Conservation (phyloP, 176 grass and related monocot genomes). For the Poa pratensis region DNA sequence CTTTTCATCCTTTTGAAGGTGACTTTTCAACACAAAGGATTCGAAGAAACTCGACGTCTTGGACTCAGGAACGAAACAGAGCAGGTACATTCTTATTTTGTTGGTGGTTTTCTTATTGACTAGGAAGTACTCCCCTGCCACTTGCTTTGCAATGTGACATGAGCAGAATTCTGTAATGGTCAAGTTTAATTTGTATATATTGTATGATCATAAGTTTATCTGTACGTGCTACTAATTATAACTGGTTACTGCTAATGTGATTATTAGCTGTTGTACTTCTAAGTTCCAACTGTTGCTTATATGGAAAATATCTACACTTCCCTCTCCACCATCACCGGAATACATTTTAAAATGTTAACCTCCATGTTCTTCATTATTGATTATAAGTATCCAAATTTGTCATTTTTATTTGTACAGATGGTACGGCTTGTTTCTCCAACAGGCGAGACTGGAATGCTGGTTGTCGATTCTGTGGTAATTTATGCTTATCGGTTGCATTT, state of each 20-base stretch:
- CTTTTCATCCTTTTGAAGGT: slow-evolving; percentile 47
- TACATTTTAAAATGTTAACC: slow-evolving; percentile 39
- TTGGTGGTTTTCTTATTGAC: slow-evolving; percentile 10
- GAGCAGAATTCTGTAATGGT: not conserved
- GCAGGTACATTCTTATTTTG: slow-evolving; percentile 52
- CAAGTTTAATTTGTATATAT: slow-evolving; percentile 2
- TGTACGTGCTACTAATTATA: not conserved
- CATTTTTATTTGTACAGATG: slow-evolving; percentile 59
- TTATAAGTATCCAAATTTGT: slow-evolving; percentile 17
- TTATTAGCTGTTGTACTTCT: slow-evolving; percentile 30
- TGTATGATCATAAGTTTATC: slow-evolving; percentile 10
- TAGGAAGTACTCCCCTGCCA: not conserved
- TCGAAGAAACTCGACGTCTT: slow-evolving; percentile 93
- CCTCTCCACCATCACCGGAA: slow-evolving; percentile 17
- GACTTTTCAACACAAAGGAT: slow-evolving; percentile 98
- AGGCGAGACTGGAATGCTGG: slow-evolving; percentile 95
- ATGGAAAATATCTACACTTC: slow-evolving; percentile 14
- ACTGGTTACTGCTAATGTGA: slow-evolving; percentile 18
- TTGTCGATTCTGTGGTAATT: slow-evolving; percentile 98
- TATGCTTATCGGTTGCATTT: slow-evolving; percentile 34
- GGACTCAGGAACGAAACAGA: slow-evolving; percentile 92
- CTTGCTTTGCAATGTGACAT: not conserved
- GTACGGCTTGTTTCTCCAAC: slow-evolving; percentile 76
- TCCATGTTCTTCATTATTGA: slow-evolving; percentile 10
- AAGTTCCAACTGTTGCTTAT: not conserved